Percentiles rank a stretch among this genome's conserved stretches.
phyloP scores from a whole-genome alignment of 202 grass and related monocot genomes.

The Panicum virgatum region DNA sequence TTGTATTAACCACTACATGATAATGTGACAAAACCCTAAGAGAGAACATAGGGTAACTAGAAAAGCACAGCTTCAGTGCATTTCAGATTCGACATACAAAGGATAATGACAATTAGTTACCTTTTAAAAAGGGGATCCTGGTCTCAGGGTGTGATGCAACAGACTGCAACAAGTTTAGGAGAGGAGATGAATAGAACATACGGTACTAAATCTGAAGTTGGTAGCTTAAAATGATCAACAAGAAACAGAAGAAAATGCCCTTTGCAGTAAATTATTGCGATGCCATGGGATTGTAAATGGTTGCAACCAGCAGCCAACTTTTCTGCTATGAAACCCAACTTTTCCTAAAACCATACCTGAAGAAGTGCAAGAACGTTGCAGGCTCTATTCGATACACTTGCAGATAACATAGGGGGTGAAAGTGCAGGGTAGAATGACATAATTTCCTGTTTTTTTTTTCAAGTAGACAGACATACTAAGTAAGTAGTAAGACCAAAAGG shows the following conservation, averaged over 20 bases:
- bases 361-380: conserved; percentile 77
- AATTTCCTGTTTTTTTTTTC: conserved; percentile 66
- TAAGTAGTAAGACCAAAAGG: conserved; percentile 24
- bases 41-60: conserved; percentile 14
- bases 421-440: conserved; percentile 61
- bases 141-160: conserved; percentile 83
- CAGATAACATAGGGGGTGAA: conserved; percentile 52
- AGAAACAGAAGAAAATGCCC: background rate
- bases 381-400: conserved; percentile 52
- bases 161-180: conserved; percentile 49
- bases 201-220: background rate
- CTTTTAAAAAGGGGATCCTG: conserved; percentile 68
- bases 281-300: conserved; percentile 7
- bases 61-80: conserved; percentile 17
- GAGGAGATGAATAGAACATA: background rate
- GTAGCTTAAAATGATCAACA: conserved; percentile 17
- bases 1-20: conserved; percentile 11
- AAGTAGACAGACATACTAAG: conserved; percentile 21
- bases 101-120: conserved; percentile 51
- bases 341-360: conserved; percentile 46
- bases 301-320: background rate
- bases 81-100: background rate
- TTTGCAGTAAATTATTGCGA: background rate
- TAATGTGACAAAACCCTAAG: background rate
- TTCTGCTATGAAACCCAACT: background rate